Conservation (phyloP, 208 protist genomes). For the Sergeia podlipaevii region DNA sequence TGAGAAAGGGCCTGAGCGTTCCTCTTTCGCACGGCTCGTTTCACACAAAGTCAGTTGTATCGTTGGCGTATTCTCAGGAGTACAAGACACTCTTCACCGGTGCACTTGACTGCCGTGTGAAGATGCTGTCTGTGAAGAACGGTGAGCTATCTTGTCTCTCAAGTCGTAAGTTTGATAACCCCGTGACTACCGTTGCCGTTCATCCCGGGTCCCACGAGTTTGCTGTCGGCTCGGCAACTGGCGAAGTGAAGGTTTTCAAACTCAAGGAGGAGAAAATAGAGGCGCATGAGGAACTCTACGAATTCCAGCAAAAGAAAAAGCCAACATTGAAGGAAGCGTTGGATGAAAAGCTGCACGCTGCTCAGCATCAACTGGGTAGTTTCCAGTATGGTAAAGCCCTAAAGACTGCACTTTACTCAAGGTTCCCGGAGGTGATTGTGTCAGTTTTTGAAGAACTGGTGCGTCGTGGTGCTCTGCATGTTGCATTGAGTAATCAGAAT, state of each 20-base stretch:
- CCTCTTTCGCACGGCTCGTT: slow-evolving; percentile 50
- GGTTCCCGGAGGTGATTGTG: slow-evolving; percentile 64
- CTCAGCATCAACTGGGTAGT: slow-evolving; percentile 58
- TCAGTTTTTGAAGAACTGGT: slow-evolving; percentile 86
- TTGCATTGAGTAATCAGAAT: slow-evolving; percentile 81
- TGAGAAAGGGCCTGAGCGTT: slow-evolving; percentile 45
- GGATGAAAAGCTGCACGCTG: slow-evolving; percentile 40
- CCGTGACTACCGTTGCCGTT: slow-evolving; percentile 59
- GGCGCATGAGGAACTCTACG: slow-evolving; percentile 5
- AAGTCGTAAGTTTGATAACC: slow-evolving; percentile 57
- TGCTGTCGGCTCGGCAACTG: slow-evolving; percentile 56
- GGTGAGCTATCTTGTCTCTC: slow-evolving; percentile 44
- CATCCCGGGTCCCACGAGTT: slow-evolving; percentile 67
- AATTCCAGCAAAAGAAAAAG: slow-evolving; percentile 20
- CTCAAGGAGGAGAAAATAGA: slow-evolving; percentile 29
- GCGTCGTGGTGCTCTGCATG: slow-evolving; percentile 68
- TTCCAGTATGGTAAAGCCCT: slow-evolving; percentile 81
- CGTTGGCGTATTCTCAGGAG: slow-evolving; percentile 56
- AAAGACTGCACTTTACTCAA: slow-evolving; percentile 71
- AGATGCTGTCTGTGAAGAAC: slow-evolving; percentile 62
- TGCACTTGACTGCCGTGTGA: slow-evolving; percentile 75
- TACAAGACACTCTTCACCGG: slow-evolving; percentile 64
- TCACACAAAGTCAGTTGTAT: slow-evolving; percentile 78
- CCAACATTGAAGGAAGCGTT: slow-evolving; percentile 29
- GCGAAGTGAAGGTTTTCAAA: slow-evolving; percentile 63